Evolutionary conservation across 306 rosid species (phyloP).

Genomic region (Cicer chorassanicum): DNA sequence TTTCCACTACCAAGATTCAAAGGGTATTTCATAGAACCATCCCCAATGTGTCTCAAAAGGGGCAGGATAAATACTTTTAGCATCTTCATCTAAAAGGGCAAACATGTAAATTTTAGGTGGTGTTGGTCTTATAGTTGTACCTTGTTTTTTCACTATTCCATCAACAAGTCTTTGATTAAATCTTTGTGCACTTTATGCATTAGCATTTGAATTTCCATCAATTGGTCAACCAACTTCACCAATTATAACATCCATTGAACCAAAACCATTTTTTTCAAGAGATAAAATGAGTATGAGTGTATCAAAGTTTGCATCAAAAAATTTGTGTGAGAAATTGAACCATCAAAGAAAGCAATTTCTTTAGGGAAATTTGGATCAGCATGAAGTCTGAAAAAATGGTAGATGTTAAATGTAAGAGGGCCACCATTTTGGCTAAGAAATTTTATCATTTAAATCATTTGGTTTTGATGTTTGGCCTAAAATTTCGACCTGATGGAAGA

Average conservation of each 20-base stretch:
- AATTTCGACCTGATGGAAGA: constrained; percentile 84
- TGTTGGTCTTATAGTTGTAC: constrained; percentile 70
- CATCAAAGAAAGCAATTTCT: constrained; percentile 85
- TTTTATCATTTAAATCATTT: constrained; percentile 69
- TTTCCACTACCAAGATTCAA: constrained; percentile 61
- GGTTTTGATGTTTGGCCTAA: constrained; percentile 72
- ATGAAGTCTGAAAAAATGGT: constrained; percentile 91
- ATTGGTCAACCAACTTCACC: constrained; percentile 99
- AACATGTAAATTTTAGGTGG: constrained; percentile 77
- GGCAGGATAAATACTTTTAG: constrained; percentile 77
- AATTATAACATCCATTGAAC: constrained; percentile 69
- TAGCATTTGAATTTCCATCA: constrained; percentile 75
- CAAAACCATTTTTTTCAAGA: constrained; percentile 79
- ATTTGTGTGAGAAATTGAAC: constrained; percentile 69
- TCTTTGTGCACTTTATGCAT: constrained; percentile 59
- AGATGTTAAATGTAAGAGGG: constrained; percentile 84
- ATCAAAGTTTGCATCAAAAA: constrained; percentile 88
- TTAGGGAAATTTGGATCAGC: constrained; percentile 90
- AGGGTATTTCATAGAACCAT: constrained; percentile 62
- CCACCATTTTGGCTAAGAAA: constrained; percentile 66
- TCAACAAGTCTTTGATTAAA: constrained; percentile 82
- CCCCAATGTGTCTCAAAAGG: constrained; percentile 97
- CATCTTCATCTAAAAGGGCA: constrained; percentile 76
- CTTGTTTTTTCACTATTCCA: constrained; percentile 56
- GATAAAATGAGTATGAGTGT: constrained; percentile 69